Evolutionary conservation across 1,139 yeast species (phyloP), one percentile per base, ranked within the genome.

Genomic region (Ashbya aceris): DNA sequence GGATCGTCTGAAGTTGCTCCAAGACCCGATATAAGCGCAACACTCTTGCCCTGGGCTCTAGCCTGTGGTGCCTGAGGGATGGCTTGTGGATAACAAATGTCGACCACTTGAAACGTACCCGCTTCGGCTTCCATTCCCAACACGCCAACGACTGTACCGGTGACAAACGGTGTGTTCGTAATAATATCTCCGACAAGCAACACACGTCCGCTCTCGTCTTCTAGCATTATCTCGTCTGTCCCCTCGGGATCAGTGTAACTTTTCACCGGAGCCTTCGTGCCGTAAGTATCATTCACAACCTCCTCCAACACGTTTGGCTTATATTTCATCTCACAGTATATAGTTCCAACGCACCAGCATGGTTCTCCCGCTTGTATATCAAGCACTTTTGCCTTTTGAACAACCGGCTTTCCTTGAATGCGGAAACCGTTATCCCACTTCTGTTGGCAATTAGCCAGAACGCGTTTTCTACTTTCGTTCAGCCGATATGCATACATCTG

Each of bases 181-280:
- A 79, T 66, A 13, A 73, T 68, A 30, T 77, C 81, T 28, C 95
- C 94, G 39, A 76, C 77, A 28, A 91, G 66, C 27, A 77, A 62
- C 8, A 94, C 81, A 39, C 99, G 69, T 4, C 99, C 98, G 40
- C 91, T 79, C 56, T 89, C 97, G 62, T 93, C 98, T 61, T 91
- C 98, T 36, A 93, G 61, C 80, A 81, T 76, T 17, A 84, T 54
- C 46, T 69, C 71, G 52, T 79, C 85, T 14, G 51, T 48, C 2
- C 78, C 68, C 1, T 71, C 74, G 0, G 76, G 71, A 48, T 74
- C 82, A 26, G 72, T 66, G 47, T 78, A 79, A 27, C 72, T 64
- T 13, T 62, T 60, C 28, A 57, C 67, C 37, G 52, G 58, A 36
- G 62, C 66, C 2, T 65, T 64, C 4, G 60, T 58, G 1, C 77